Evolutionary conservation across 768 basidiomycete genomes (phyloP).

Genomic region (Peribolospora kevripleyi): DNA sequence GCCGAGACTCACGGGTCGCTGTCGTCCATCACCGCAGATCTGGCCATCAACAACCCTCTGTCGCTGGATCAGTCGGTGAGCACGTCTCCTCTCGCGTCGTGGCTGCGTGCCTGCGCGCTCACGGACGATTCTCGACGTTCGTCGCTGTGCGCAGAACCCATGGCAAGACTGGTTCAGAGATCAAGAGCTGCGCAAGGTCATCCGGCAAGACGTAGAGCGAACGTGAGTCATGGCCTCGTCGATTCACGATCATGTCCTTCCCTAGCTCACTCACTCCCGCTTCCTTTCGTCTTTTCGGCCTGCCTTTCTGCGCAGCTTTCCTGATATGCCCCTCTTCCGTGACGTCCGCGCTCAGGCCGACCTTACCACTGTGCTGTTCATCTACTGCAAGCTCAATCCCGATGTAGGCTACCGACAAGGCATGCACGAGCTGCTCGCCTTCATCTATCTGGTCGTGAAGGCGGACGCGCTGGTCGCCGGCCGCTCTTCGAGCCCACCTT

Average conservation of each 20-base stretch:
- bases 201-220: conserved; percentile 80
- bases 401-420: conserved; percentile 86
- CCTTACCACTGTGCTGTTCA: conserved; percentile 65
- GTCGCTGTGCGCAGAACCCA: conserved; percentile 39
- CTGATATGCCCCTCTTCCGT: conserved; percentile 83
- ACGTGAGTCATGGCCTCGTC: conserved; percentile 36
- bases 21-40: conserved; percentile 20
- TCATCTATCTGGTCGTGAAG: conserved; percentile 57
- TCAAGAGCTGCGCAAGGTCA: conserved; percentile 66
- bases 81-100: not conserved
- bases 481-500: not conserved
- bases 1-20: conserved; percentile 14
- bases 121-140: conserved; percentile 1
- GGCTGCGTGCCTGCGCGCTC: not conserved
- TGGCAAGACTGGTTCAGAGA: conserved; percentile 88
- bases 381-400: conserved; percentile 54
- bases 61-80: conserved; percentile 24
- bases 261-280: not conserved
- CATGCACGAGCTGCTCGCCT: conserved; percentile 91
- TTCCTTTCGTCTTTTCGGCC: not conserved
- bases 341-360: conserved; percentile 45
- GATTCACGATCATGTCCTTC: not conserved
- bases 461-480: conserved; percentile 38
- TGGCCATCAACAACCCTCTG: conserved; percentile 55
- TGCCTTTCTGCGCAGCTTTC: conserved; percentile 35